phyloP scores from a whole-genome alignment of 2,329 filamentous ascomycete genomes.

The Periconia macrospinosa region DNA sequence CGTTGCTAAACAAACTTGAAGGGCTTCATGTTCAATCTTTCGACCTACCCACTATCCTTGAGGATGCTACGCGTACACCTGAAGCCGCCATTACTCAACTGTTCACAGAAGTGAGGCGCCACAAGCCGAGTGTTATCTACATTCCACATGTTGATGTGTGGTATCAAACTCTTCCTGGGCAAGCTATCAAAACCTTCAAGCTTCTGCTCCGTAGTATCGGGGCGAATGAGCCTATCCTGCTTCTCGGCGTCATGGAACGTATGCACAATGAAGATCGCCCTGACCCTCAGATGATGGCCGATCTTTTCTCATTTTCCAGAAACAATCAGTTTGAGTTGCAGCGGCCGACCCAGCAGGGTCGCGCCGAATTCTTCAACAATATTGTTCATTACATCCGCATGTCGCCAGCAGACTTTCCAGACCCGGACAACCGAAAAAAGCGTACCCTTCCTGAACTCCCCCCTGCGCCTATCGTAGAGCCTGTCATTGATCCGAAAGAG shows the following conservation, averaged over 20 bases:
- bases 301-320: conserved; percentile 83
- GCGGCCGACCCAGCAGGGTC: conserved; percentile 66
- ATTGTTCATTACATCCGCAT: conserved; percentile 78
- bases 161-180: conserved; percentile 70
- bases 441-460: conserved; percentile 77
- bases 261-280: conserved; percentile 60
- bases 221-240: conserved; percentile 86
- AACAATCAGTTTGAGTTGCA: conserved; percentile 74
- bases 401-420: conserved; percentile 81
- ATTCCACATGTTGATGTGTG: conserved; percentile 88
- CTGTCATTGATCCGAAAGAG: conserved; percentile 57
- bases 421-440: conserved; percentile 83
- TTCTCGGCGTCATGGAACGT: conserved; percentile 82
- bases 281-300: conserved; percentile 65
- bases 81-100: conserved; percentile 89
- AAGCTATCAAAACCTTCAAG: conserved; percentile 76
- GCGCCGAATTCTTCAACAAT: conserved; percentile 77
- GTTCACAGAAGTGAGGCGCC: conserved; percentile 88
- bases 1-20: conserved; percentile 87
- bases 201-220: conserved; percentile 79
- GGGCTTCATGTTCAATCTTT: conserved; percentile 94
- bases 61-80: conserved; percentile 76
- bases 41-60: conserved; percentile 83
- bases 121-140: conserved; percentile 95
- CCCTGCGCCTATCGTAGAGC: conserved; percentile 62